Evolutionary conservation across 2,329 filamentous ascomycete genomes (phyloP).

Genomic region (Tolypocladium amazonense): DNA sequence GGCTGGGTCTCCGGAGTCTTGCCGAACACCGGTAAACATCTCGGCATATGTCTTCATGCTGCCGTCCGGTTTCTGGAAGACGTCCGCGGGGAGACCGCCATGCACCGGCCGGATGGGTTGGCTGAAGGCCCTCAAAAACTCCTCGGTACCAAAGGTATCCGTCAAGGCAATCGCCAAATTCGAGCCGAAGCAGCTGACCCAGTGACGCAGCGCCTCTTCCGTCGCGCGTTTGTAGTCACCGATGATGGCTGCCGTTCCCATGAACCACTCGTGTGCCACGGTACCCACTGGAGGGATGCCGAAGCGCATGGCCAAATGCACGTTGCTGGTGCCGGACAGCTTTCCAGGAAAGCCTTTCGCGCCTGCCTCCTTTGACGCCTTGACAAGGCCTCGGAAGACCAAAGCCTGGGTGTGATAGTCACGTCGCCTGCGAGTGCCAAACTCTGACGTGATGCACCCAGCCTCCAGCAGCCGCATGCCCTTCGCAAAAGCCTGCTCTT

Average conservation of each 20-base stretch:
- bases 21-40: slow-evolving; percentile 72
- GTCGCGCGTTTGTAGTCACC: slow-evolving; percentile 78
- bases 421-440: slow-evolving; percentile 77
- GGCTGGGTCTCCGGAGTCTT: slow-evolving; percentile 81
- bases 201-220: slow-evolving; percentile 74
- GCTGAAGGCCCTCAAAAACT: slow-evolving; percentile 78
- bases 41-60: slow-evolving; percentile 61
- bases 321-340: slow-evolving; percentile 86
- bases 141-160: slow-evolving; percentile 88
- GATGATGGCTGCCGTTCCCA: slow-evolving; percentile 90
- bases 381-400: slow-evolving; percentile 76
- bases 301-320: slow-evolving; percentile 93
- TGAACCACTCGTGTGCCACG: slow-evolving; percentile 95
- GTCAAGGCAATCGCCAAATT: slow-evolving; percentile 84
- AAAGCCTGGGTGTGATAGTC: slow-evolving; percentile 94
- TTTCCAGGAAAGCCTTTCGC: slow-evolving; percentile 57
- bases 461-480: slow-evolving; percentile 66
- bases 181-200: slow-evolving; percentile 82
- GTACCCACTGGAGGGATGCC: slow-evolving; percentile 78
- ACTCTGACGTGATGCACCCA: slow-evolving; percentile 87
- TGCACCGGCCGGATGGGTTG: slow-evolving; percentile 44
- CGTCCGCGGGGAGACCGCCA: slow-evolving; percentile 28
- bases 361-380: slow-evolving; percentile 62
- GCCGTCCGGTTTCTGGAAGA: slow-evolving; percentile 27
- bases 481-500: slow-evolving; percentile 76